Evolutionary conservation across 192 early-diverging fungal species (phyloP), one percentile per base, ranked within the genome.

Genomic region (Coemansia sp.): DNA sequence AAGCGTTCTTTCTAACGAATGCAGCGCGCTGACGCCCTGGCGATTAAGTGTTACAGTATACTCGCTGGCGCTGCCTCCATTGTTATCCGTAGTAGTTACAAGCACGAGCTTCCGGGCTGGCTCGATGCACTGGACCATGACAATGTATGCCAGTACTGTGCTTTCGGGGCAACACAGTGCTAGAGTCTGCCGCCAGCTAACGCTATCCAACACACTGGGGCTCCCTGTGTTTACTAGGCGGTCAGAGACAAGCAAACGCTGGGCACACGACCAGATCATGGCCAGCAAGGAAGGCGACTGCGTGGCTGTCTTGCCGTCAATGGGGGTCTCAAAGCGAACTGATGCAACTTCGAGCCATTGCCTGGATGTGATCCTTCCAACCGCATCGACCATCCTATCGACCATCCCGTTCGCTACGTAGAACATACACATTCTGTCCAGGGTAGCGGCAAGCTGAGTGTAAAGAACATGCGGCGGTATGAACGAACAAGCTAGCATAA

Each of bases 151-250:
- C 8, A 81, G 54, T 14, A 69, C 66, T 19, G 54, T 48, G 19
- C 60, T 25, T 7, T 58, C 63, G 0, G 78, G 73, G 23, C 34
- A 66, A 50, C 78, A 66, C 59, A 81, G 53, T n/a, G 73, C 61
- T 9, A 75, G 41, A 0, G 69, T 59, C 4, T 34, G 23, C 29
- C 74, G 72, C 73, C 78, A 81, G 29, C 53, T 9, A n/a, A 33
- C 23, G 2, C 40, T 32, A 41, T 61, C 48, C 7, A 59, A 53
- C 36, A 42, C 25, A 14, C 23, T 14, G 25, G 17, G 41, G 48
- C 61, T n/a, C 22, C 58, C 60, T 22, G 38, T 11, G 25, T 45
- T 23, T 14, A 3, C 3, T 29, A 60, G 53, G 3, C 34, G 17
- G 13, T 20, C 59, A 7, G 35, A 19, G 8, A 15, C 45, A 7